These are phyloP conservation scores for Amanita muscaria DNA, from an alignment of 768 basidiomycete species.

Conservation along the genomic window DNA sequence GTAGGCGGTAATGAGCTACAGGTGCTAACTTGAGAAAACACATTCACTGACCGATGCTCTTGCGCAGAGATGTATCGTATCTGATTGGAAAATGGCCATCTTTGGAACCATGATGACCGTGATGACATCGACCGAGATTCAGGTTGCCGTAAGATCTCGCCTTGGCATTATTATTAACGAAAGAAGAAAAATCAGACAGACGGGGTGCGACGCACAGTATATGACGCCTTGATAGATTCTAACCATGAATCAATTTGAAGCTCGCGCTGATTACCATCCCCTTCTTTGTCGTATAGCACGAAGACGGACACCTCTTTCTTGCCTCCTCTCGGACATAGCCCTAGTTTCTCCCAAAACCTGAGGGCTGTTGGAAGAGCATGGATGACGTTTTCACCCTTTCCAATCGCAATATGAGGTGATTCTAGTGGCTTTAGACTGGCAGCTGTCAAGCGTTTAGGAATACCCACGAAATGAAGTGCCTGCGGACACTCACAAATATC, in stretches of 20 bases:
- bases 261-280: constrained; percentile 36
- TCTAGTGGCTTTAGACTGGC: constrained; percentile 26
- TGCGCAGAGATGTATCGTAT: constrained; percentile 60
- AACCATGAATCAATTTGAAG: constrained; percentile 54
- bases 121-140: constrained; percentile 38
- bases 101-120: constrained; percentile 32
- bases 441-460: neutral
- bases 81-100: constrained; percentile 57
- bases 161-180: constrained; percentile 27
- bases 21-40: neutral
- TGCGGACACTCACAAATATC: constrained; percentile 21
- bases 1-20: constrained; percentile 9
- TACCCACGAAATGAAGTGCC: too few relatives aligned
- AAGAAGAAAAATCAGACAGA: neutral
- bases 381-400: constrained; percentile 61
- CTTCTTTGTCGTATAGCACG: constrained; percentile 58
- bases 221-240: constrained; percentile 37
- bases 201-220: constrained; percentile 40
- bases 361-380: constrained; percentile 62
- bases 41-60: constrained; percentile 42
- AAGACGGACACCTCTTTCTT: constrained; percentile 62
- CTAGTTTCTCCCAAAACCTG: constrained; percentile 82
- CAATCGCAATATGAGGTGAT: constrained; percentile 53
- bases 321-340: constrained; percentile 61
- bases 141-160: constrained; percentile 54